These are phyloP conservation scores for Aphanomyces euteiches DNA, from an alignment of 352 stramenopile genomes.

Conservation along the genomic window DNA sequence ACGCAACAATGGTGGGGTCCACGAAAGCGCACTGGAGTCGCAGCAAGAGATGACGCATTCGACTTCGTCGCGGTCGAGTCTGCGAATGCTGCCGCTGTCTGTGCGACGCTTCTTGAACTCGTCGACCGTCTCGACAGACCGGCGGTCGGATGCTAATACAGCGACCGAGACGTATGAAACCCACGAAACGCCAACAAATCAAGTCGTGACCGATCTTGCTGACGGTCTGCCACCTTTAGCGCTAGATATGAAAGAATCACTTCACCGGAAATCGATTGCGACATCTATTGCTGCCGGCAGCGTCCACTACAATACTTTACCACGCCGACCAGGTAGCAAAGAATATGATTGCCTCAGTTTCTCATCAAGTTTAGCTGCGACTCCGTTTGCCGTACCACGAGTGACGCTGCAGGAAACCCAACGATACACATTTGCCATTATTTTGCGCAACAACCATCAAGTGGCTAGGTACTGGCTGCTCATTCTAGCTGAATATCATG, in stretches of 20 bases:
- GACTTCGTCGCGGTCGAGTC: not conserved
- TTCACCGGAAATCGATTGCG: conserved; percentile 23
- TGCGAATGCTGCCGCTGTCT: not conserved
- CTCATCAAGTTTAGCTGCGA: not conserved
- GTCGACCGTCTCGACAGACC: not conserved
- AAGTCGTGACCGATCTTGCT: conserved; percentile 23
- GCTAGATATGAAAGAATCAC: conserved; percentile 18
- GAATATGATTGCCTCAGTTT: not conserved
- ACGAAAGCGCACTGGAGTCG: not conserved
- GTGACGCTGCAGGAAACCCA: conserved; percentile 66
- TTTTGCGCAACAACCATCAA: conserved; percentile 78
- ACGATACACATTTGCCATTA: conserved; percentile 86
- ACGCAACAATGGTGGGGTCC: too few species aligned
- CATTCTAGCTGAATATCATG: too few species aligned
- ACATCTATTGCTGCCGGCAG: not conserved
- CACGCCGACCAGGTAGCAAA: conserved; percentile 3
- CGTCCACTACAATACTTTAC: not conserved
- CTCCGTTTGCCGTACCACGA: conserved; percentile 18
- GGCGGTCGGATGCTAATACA: not conserved
- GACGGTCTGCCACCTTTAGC: conserved; percentile 10
- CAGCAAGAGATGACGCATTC: not conserved
- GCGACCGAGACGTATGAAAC: conserved; percentile 13
- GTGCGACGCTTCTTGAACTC: conserved; percentile 5
- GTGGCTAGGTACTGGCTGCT: conserved; percentile 32
- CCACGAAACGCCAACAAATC: conserved; percentile 20